Evolutionary conservation across 2,329 filamentous ascomycete genomes (phyloP), one percentile per base, ranked within the genome.

Genomic region (Blastomyces gilchristii): DNA sequence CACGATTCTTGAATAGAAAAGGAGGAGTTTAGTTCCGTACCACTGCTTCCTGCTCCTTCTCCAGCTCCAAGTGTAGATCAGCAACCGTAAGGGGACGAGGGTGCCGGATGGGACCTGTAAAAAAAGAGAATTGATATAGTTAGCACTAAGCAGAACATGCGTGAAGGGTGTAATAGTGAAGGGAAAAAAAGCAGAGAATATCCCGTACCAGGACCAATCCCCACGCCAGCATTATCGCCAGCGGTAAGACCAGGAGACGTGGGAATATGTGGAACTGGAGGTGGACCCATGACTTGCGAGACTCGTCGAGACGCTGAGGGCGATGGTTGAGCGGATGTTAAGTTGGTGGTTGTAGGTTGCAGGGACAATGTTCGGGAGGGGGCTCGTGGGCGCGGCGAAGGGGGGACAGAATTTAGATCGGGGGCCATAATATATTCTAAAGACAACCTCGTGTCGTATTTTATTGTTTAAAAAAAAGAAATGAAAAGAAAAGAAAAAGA

Each of bases 1-100:
- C 62, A 45, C 52, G 25, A 22, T 58, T 41, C 61, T 37, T 14
- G 8, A 12, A 41, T 61, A n/a, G 47, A 52, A 47, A 39, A 60
- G n/a, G 9, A 16, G 28, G 39, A 18, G 47, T 14, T 43, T 34
- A 28, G 37, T 25, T 45, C 45, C 85, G 67, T 81, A 94, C 92
- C 70, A 97, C 88, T 45, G 91, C 90, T 76, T 97, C 93, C 70
- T 97, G 92, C 73, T 97, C 93, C 75, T 95, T 94, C 76, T 97
- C 93, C 34, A 97, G 81, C 77, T 96, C 86, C 64, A 89, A 81
- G 75, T 97, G 91, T 65, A 97, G 81, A 74, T 97, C 93, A 3
- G 91, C 89, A 1, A 91, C 87, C 0, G 93, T 97, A 73, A 97
- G 78, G 3, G 92, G 92, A 45, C 90, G 84, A 6, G 93, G 92